These are phyloP conservation scores for Monosporozyma siamensis DNA, from an alignment of 805 yeast species.

Conservation along the genomic window DNA sequence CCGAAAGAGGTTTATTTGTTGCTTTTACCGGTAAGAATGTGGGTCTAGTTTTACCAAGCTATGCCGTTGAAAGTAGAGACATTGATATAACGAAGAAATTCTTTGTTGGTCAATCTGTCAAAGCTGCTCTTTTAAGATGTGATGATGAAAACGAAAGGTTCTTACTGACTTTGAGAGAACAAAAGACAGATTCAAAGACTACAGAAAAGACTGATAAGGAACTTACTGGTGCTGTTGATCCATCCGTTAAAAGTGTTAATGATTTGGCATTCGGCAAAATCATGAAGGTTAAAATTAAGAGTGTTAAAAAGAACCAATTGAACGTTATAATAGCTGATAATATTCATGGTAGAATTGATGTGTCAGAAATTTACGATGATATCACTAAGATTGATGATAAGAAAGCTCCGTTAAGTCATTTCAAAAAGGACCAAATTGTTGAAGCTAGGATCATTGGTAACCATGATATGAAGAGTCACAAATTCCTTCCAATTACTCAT, in stretches of 20 bases:
- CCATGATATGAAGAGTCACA: slow-evolving; percentile 62
- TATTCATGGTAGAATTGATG: slow-evolving; percentile 69
- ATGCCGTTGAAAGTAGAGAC: slow-evolving; percentile 46
- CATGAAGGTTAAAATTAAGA: slow-evolving; percentile 51
- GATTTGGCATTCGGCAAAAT: slow-evolving; percentile 53
- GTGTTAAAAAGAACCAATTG: slow-evolving; percentile 63
- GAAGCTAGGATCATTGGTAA: slow-evolving; percentile 65
- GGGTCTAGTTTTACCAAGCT: slow-evolving; percentile 73
- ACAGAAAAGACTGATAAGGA: slow-evolving; percentile 13
- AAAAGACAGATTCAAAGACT: slow-evolving; percentile 11
- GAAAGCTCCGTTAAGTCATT: slow-evolving; percentile 48
- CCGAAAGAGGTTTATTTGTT: slow-evolving; percentile 76
- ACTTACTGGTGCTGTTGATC: slow-evolving; percentile 54
- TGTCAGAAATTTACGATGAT: slow-evolving; percentile 55
- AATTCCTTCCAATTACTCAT: slow-evolving; percentile 57
- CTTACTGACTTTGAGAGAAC: slow-evolving; percentile 49
- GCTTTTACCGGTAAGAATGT: slow-evolving; percentile 71
- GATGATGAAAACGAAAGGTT: slow-evolving; percentile 68
- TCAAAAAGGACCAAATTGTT: slow-evolving; percentile 48
- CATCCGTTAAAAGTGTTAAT: slow-evolving; percentile 35
- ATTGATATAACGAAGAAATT: slow-evolving; percentile 49
- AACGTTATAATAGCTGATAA: slow-evolving; percentile 70
- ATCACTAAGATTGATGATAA: slow-evolving; percentile 47
- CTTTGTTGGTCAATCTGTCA: slow-evolving; percentile 58
- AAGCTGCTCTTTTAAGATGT: slow-evolving; percentile 53